A percentile compares a stretch with the other conserved stretches of the same genome.
These are phyloP conservation scores for Pseudotsuga menziesii DNA, from an alignment of 75 land plant genomes.

Conservation along the genomic window DNA sequence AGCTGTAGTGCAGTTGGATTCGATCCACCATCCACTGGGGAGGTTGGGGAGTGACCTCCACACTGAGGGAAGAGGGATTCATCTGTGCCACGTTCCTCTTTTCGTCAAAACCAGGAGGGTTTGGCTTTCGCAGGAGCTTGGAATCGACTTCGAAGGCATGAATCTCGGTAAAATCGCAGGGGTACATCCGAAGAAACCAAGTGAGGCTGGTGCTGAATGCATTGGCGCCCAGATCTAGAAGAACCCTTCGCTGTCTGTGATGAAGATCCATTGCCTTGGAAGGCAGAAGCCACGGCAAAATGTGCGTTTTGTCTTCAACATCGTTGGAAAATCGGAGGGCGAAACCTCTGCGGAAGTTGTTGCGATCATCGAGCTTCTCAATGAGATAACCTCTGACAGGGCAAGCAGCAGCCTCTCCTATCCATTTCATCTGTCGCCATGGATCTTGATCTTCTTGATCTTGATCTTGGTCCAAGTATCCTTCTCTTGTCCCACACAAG, in stretches of 20 bases:
- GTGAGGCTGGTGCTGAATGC: conserved; percentile 24
- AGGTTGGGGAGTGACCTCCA: conserved; percentile 17
- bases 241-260: not conserved
- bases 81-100: conserved; percentile 8
- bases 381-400: conserved; percentile 20
- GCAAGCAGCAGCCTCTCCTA: conserved; percentile 27
- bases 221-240: conserved; percentile 28
- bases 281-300: conserved; percentile 26
- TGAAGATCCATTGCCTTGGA: not conserved
- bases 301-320: conserved; percentile 30
- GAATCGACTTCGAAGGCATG: conserved; percentile 31
- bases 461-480: not conserved
- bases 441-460: too few species aligned
- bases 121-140: not conserved
- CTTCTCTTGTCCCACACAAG: too few species aligned
- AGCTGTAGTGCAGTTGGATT: conserved; percentile 16
- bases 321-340: conserved; percentile 16
- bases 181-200: conserved; percentile 43
- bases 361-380: conserved; percentile 19
- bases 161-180: conserved; percentile 39
- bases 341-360: conserved; percentile 29
- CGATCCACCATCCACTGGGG: conserved; percentile 35
- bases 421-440: conserved; percentile 38
- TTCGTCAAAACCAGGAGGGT: conserved; percentile 18
- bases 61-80: conserved; percentile 7